Conservation (phyloP, 2,329 filamentous ascomycete species). For the Alternaria conjuncta region DNA sequence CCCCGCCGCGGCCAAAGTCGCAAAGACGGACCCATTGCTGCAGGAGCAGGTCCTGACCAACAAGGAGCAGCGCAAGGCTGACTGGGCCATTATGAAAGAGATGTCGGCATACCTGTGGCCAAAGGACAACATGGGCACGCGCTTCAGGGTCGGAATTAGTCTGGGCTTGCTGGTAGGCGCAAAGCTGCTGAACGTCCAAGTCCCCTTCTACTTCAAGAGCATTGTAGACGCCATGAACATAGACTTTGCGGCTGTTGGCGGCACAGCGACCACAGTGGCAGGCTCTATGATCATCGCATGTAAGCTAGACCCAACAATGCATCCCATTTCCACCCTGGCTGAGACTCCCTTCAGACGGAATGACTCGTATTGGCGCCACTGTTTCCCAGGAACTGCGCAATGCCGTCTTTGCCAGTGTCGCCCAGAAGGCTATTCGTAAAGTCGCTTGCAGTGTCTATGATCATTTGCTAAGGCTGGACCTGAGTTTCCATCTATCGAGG, state of each 20-base stretch:
- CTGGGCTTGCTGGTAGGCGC: constrained; percentile 83
- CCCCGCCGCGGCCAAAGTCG: constrained; percentile 26
- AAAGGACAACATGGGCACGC: constrained; percentile 82
- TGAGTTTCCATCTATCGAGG: constrained; percentile 91
- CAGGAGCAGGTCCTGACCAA: constrained; percentile 69
- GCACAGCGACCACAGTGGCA: constrained; percentile 85
- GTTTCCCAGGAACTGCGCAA: constrained; percentile 94
- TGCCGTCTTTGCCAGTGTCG: constrained; percentile 94
- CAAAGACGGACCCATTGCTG: constrained; percentile 57
- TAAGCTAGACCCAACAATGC: constrained; percentile 48
- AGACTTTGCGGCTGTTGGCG: constrained; percentile 84
- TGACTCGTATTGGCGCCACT: constrained; percentile 84
- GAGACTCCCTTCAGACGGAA: constrained; percentile 66
- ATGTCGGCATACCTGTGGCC: constrained; percentile 98
- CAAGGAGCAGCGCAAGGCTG: constrained; percentile 91
- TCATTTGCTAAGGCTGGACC: constrained; percentile 84
- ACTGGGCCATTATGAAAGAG: constrained; percentile 98
- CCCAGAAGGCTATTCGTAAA: constrained; percentile 91
- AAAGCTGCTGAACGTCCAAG: constrained; percentile 94
- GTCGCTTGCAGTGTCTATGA: constrained; percentile 93
- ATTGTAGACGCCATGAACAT: constrained; percentile 99
- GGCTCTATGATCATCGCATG: constrained; percentile 92
- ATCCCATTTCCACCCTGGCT: constrained; percentile 2
- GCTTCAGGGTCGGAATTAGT: constrained; percentile 84
- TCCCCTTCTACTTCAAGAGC: constrained; percentile 98